Conservation (phyloP, 306 rosid species). For the Medicago arabica region DNA sequence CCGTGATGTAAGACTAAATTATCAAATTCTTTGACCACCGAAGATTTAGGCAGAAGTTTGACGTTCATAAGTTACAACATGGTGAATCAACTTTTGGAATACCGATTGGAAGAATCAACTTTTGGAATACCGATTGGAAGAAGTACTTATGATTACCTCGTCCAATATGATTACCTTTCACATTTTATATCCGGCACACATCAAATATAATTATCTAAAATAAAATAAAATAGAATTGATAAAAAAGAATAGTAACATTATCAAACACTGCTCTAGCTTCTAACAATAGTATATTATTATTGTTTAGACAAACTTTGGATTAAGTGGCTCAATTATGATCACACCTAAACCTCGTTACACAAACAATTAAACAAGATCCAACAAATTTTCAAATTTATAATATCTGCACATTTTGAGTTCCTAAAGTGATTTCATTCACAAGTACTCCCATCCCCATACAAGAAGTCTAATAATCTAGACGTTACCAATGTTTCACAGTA, state of each 20-base stretch:
- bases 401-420: slow-evolving; percentile 6
- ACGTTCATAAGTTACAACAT: too few relatives aligned
- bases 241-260: too few relatives aligned
- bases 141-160: too few relatives aligned
- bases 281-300: not conserved
- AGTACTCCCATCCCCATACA: slow-evolving; percentile 30
- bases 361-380: slow-evolving; percentile 9
- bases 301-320: not conserved
- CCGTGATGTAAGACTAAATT: not conserved
- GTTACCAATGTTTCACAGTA: slow-evolving; percentile 18
- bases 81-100: too few relatives aligned
- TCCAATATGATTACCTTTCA: too few relatives aligned
- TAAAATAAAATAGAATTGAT: too few relatives aligned
- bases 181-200: too few relatives aligned
- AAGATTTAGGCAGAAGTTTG: too few relatives aligned
- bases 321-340: slow-evolving; percentile 1
- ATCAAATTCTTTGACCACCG: not conserved
- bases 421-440: not conserved
- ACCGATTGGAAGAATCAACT: too few relatives aligned
- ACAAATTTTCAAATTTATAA: slow-evolving; percentile 1
- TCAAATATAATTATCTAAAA: too few relatives aligned
- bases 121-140: too few relatives aligned
- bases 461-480: slow-evolving; percentile 16
- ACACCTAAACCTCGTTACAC: not conserved
- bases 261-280: too few relatives aligned